phyloP scores from a whole-genome alignment of 192 early-diverging fungal species.

The Gorgonomyces haynaldii region DNA sequence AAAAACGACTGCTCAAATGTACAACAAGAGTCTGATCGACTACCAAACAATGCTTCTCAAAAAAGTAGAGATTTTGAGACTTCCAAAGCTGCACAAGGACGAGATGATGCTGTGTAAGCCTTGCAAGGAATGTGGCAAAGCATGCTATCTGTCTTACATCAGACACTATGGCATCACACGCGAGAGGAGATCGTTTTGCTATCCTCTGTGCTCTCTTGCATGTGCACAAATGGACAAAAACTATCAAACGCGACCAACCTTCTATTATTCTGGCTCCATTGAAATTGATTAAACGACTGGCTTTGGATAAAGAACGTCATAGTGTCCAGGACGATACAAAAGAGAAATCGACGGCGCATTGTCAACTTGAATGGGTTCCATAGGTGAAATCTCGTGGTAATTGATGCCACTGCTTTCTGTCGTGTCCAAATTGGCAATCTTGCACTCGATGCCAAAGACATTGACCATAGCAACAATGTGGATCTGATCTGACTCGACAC shows the following conservation, averaged over 20 bases:
- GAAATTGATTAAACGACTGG: no score
- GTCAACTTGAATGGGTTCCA: conserved; percentile 29
- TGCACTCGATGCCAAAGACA: conserved; percentile 46
- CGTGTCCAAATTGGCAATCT: conserved; percentile 23
- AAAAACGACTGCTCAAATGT: neutral
- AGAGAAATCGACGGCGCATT: conserved; percentile 30
- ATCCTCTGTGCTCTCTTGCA: neutral
- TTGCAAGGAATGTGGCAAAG: neutral
- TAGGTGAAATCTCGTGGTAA: conserved; percentile 62
- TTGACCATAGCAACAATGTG: conserved; percentile 67
- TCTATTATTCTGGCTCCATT: neutral
- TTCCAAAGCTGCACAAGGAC: neutral
- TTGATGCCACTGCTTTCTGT: conserved; percentile 34
- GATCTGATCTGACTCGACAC: conserved; percentile 63
- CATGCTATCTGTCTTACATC: conserved; percentile 2
- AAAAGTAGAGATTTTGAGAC: neutral
- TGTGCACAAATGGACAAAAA: conserved; percentile 8
- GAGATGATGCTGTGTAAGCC: neutral
- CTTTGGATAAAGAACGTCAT: conserved; percentile 59
- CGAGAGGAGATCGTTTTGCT: neutral
- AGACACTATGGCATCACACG: neutral
- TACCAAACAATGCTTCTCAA: neutral
- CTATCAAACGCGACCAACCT: neutral
- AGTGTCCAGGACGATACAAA: conserved; percentile 47
- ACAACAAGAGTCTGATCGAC: neutral